Conservation (phyloP, 225 moss, liverwort and hornwort genomes). For the Marchantia paleacea region DNA sequence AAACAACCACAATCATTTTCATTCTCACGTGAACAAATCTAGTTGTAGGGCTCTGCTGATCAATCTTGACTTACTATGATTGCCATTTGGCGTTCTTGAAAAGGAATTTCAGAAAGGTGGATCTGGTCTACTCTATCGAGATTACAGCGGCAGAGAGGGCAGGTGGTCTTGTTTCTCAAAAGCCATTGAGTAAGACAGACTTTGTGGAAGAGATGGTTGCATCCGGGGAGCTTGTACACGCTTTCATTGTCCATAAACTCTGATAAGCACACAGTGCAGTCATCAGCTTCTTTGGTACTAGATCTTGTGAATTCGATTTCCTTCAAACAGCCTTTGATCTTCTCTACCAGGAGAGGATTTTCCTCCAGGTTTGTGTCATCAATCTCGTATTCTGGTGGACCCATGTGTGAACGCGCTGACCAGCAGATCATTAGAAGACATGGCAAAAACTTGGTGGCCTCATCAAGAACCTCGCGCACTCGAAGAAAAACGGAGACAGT, state of each 20-base stretch:
- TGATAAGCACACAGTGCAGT: slow-evolving; percentile 8
- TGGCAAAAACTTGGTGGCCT: slow-evolving; percentile 3
- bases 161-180: slow-evolving; percentile 7
- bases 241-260: slow-evolving; percentile 3
- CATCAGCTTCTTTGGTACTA: neutral
- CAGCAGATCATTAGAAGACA: slow-evolving; percentile 6
- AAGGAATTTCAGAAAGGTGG: neutral
- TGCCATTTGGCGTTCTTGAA: neutral
- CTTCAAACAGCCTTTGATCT: neutral
- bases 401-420: slow-evolving; percentile 6
- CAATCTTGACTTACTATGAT: neutral
- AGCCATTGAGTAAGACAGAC: slow-evolving; percentile 14
- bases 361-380: neutral
- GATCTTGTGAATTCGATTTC: neutral
- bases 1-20: no score
- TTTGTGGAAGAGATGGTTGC: slow-evolving; percentile 24
- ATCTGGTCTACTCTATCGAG: neutral
- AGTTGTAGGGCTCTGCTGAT: neutral
- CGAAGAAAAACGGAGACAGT: neutral
- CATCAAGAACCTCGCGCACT: neutral
- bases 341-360: neutral
- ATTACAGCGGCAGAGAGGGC: slow-evolving; percentile 21
- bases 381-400: slow-evolving; percentile 10
- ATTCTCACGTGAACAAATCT: neutral
- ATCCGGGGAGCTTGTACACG: slow-evolving; percentile 21